phyloP scores from a whole-genome alignment of 768 basidiomycete genomes.

The Leccinum sublutescens region DNA sequence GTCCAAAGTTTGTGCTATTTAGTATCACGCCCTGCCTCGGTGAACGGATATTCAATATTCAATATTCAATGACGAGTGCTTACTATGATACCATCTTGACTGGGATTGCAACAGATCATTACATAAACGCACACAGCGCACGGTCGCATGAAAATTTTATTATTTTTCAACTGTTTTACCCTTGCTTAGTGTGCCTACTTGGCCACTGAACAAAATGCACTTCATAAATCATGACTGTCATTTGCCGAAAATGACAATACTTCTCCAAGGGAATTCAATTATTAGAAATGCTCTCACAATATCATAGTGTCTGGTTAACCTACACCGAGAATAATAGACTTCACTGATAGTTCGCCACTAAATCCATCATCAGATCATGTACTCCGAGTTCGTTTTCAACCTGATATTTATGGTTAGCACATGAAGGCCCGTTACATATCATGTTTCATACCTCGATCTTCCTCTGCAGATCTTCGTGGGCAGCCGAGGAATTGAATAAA shows the following conservation, averaged over 20 bases:
- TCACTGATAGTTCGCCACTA: constrained; percentile 27
- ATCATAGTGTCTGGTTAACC: neutral
- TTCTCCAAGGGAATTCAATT: neutral
- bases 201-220: neutral
- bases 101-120: neutral
- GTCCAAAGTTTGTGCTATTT: neutral
- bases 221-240: neutral
- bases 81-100: neutral
- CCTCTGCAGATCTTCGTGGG: constrained; percentile 48
- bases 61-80: neutral
- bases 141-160: neutral
- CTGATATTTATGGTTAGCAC: constrained; percentile 31
- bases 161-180: neutral
- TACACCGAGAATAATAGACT: neutral
- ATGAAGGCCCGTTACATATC: neutral
- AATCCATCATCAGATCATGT: constrained; percentile 40
- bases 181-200: neutral
- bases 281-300: neutral
- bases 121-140: too few relatives aligned
- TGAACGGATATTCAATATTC: neutral
- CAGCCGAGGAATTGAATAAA: constrained; percentile 60
- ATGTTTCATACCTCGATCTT: constrained; percentile 47
- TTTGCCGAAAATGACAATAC: neutral
- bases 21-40: neutral
- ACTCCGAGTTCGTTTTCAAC: constrained; percentile 59